These are phyloP conservation scores for Fusarium multiceps DNA, from an alignment of 2,329 filamentous ascomycete genomes.

Conservation along the genomic window DNA sequence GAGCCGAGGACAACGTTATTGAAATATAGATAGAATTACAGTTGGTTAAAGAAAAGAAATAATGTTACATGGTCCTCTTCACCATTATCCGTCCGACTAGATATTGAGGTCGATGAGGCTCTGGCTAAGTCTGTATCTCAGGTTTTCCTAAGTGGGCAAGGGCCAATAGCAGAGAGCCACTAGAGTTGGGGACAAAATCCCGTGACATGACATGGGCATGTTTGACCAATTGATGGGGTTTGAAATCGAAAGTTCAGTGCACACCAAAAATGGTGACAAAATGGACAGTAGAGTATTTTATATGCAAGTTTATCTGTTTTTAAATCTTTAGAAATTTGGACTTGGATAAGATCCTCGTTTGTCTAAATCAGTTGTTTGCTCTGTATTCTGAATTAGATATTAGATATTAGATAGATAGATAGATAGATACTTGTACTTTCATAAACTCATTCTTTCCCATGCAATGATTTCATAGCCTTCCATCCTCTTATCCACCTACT, in stretches of 20 bases:
- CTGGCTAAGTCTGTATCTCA: conserved; percentile 14
- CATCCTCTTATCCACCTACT: neutral
- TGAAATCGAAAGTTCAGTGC: conserved; percentile 18
- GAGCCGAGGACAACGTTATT: neutral
- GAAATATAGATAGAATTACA: conserved; percentile 20
- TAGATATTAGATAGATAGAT: neutral
- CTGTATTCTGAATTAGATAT: neutral
- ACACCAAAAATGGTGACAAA: conserved; percentile 21
- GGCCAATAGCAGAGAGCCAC: conserved; percentile 25
- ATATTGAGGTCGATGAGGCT: conserved; percentile 33
- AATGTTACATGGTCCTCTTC: conserved; percentile 40
- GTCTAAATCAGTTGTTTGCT: neutral
- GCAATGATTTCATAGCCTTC: conserved; percentile 5
- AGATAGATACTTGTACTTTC: neutral
- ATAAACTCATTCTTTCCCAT: neutral
- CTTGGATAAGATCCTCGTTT: neutral
- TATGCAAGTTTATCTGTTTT: neutral
- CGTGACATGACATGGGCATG: conserved; percentile 38
- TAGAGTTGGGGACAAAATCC: conserved; percentile 28
- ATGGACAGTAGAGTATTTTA: neutral
- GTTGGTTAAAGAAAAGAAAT: neutral
- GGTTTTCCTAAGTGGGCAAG: conserved; percentile 27
- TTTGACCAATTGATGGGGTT: conserved; percentile 20
- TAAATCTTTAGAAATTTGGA: neutral
- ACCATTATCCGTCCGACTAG: conserved; percentile 6